A percentile compares a stretch with the other conserved stretches of the same genome.
These are phyloP conservation scores for Moricandia moricandioides DNA, from an alignment of 345 rosid genomes.

Conservation along the genomic window DNA sequence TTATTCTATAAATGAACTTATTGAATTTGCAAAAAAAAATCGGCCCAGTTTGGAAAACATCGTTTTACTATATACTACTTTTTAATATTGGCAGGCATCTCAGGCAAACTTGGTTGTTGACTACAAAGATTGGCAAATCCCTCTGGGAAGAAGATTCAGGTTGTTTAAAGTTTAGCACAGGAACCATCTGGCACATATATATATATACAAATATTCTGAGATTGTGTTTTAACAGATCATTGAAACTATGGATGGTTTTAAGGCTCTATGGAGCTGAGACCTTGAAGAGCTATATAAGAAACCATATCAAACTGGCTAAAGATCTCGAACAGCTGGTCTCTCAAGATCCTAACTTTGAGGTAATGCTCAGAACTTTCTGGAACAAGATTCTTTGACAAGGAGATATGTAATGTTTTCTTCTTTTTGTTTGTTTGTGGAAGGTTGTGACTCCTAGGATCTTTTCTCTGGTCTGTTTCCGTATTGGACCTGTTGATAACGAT, in stretches of 20 bases:
- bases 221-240: slow-evolving; percentile 27
- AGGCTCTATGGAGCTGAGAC: background rate
- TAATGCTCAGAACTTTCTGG: slow-evolving; percentile 7
- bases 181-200: background rate
- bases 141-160: slow-evolving; percentile 95
- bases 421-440: slow-evolving; percentile 40
- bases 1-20: background rate
- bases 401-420: background rate
- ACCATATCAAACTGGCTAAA: slow-evolving; percentile 71
- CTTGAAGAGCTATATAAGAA: slow-evolving; percentile 17
- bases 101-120: slow-evolving; percentile 65
- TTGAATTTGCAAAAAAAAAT: background rate
- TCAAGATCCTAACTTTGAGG: slow-evolving; percentile 77
- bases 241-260: background rate
- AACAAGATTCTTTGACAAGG: background rate
- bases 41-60: background rate
- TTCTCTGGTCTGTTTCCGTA: slow-evolving; percentile 75
- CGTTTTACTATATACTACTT: background rate
- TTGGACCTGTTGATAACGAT: slow-evolving; percentile 38
- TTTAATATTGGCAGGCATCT: slow-evolving; percentile 53
- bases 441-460: slow-evolving; percentile 71
- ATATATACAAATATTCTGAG: background rate
- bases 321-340: slow-evolving; percentile 58
- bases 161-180: slow-evolving; percentile 4
- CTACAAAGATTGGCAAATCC: slow-evolving; percentile 54